phyloP scores from a whole-genome alignment of 495 filamentous ascomycete genomes.

The Aspergillus conjunctus region DNA sequence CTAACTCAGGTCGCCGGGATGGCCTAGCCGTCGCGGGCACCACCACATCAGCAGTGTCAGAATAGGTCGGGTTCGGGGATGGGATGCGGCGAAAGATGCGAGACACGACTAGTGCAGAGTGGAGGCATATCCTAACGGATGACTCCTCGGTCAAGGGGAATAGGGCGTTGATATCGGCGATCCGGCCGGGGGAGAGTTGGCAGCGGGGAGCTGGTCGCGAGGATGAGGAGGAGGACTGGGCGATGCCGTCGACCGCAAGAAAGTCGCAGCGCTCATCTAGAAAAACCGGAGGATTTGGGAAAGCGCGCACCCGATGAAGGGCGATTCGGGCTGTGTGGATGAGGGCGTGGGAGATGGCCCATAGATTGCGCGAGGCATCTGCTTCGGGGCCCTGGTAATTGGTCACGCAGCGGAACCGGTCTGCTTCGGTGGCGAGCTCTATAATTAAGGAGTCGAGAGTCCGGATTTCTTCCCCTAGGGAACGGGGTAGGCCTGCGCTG shows the following conservation, averaged over 20 bases:
- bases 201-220: neutral
- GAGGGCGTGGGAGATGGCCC: constrained; percentile 7
- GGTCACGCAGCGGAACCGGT: neutral
- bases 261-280: constrained; percentile 1
- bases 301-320: constrained; percentile 10
- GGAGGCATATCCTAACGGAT: constrained; percentile 12
- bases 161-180: neutral
- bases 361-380: constrained; percentile 5
- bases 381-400: constrained; percentile 13
- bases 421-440: neutral
- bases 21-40: neutral
- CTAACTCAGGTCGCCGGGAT: neutral
- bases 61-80: constrained; percentile 13
- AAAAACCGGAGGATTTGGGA: constrained; percentile 1
- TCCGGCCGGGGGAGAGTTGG: constrained; percentile 2
- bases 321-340: constrained; percentile 15
- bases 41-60: neutral
- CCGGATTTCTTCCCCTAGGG: neutral
- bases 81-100: constrained; percentile 12
- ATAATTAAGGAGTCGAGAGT: constrained; percentile 6
- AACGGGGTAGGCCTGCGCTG: neutral
- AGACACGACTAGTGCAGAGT: constrained; percentile 9
- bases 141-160: constrained; percentile 16
- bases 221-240: neutral
- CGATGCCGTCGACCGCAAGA: neutral